Base-by-base conservation (phyloP, 495 filamentous ascomycete genomes). In the Daldinia vernicosa region DNA sequence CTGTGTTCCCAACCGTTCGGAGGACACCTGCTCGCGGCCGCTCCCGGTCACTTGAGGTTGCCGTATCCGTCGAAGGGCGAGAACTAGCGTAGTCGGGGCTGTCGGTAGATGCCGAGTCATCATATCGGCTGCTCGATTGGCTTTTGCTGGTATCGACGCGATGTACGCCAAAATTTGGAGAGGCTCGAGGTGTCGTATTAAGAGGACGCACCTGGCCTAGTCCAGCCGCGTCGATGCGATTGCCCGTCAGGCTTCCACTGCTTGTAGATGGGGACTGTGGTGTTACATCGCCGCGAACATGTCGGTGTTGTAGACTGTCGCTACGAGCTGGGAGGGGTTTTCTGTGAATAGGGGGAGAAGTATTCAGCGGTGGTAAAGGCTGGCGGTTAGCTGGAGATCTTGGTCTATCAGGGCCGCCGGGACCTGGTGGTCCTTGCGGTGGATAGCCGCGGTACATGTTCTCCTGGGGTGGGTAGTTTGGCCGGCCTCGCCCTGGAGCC, bases 1-100 rank as follows among this genome's bases (percentile, higher is more conserved):
- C 81, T n/a, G 78, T 76, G 56, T 85, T 85, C 8, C 95, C 95
- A 3, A 94, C 91, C 5, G 91, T 93, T 75, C 92, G 93, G 79
- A 93, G 85, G 4, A 94, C 89, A 60, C 95, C 95, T 72, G 92
- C 90, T 62, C 95, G 87, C 15, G 93, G 93, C 40, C 84, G 87
- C 26, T 94, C 90, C 14, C 85, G 59, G 17, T 72, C 77, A 28
- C 39, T 32, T 0, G 89, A 90, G 17, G 83, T 84, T 6, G 81
- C 79, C 3, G 89, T 92, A 54, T 91, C 87, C 0, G 86, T 83
- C 27, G 91, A 92, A 47, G 81, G 85, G 22, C 84, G 84, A 9
- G 90, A 92, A 76, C 91, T 94, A 6, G 90, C 89, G 78, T 93
- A 94, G 69, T 86, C 84, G 0, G 84, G 85, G 58, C 81, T 84